A percentile compares a stretch with the other conserved stretches of the same genome.
Evolutionary conservation across 768 basidiomycete species (phyloP).

Genomic region (Suillus variegatus): DNA sequence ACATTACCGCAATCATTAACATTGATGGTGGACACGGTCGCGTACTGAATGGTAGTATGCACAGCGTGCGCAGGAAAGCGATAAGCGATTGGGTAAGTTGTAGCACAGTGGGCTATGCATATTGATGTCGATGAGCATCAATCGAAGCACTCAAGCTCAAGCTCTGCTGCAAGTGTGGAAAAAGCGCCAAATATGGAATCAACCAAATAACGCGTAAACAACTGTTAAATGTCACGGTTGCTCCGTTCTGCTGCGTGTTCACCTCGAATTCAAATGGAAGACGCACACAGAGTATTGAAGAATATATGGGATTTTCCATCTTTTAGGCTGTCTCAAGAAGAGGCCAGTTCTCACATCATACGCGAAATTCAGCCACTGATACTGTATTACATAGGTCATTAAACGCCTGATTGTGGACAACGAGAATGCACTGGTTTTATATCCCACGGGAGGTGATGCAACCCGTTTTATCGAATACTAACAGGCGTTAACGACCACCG

Average conservation of each 20-base stretch:
- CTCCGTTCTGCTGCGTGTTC: not conserved
- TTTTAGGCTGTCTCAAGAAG: constrained; percentile 41
- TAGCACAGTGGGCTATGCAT: too few species aligned
- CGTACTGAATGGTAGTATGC: constrained; percentile 14
- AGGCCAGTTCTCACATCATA: constrained; percentile 21
- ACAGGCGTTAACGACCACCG: not conserved
- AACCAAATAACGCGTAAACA: not conserved
- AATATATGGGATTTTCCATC: constrained; percentile 36
- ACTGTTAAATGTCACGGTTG: not conserved
- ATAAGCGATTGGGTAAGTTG: too few species aligned
- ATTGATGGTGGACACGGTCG: constrained; percentile 18
- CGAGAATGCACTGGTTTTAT: constrained; percentile 43
- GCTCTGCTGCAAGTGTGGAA: not conserved
- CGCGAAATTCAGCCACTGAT: not conserved
- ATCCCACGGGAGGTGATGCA: constrained; percentile 38
- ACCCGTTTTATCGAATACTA: not conserved
- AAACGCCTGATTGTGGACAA: constrained; percentile 39
- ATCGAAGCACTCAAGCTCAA: too few species aligned
- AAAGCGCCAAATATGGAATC: not conserved
- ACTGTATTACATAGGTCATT: constrained; percentile 30
- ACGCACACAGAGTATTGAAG: constrained; percentile 31
- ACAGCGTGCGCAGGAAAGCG: too few species aligned
- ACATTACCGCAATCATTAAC: constrained; percentile 13
- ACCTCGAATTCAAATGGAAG: constrained; percentile 32
- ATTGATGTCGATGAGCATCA: too few species aligned